Base-by-base conservation (phyloP, 495 filamentous ascomycete species). In the Aspergillus panamensis region DNA sequence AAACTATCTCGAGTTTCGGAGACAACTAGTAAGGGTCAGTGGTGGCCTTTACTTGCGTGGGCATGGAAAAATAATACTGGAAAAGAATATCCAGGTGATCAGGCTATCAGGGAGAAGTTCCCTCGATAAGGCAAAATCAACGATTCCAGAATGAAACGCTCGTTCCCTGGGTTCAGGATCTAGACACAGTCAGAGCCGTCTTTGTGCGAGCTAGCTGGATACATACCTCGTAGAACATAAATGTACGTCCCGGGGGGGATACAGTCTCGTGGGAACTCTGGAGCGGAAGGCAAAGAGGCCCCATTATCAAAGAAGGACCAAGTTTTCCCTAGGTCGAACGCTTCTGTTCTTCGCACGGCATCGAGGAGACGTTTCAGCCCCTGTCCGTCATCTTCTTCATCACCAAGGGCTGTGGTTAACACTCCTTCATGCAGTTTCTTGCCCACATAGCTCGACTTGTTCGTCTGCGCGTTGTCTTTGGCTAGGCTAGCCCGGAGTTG, bases 311-410 rank as follows among this genome's bases (percentile, higher is more conserved):
- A 89, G 68, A 95, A 94, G 49, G 82, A 83, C 81, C 84, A 93
- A 16, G 75, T 68, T 39, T 78, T 82, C 17, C 81, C 79, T 13
- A 79, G 63, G 14, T 81, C 78, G 39, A 84, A 80, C 9, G 87
- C 87, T 55, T 92, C 87, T 8, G 89, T 93, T 61, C 91, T 81
- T 61, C 84, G 80, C 33, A 95, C 80, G 35, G 91, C 91, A 52
- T 82, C 79, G 35, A 87, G 72, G 8, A 94, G 70, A 67, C 84
- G 87, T 48, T 75, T 73, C 3, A 80, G 69, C 7, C 72, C 79
- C 21, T 77, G 71, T 30, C 80, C 83, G 52, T 84, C 80, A 48
- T 83, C 79, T 3, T 17, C 9, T 17, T 79, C 69, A n/a, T 79
- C 76, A 10, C 74, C 59, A 20, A 86, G 65, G 1, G 73, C 73